These are phyloP conservation scores for Candolleomyces efflorescens DNA, from an alignment of 768 basidiomycete species.

Conservation along the genomic window DNA sequence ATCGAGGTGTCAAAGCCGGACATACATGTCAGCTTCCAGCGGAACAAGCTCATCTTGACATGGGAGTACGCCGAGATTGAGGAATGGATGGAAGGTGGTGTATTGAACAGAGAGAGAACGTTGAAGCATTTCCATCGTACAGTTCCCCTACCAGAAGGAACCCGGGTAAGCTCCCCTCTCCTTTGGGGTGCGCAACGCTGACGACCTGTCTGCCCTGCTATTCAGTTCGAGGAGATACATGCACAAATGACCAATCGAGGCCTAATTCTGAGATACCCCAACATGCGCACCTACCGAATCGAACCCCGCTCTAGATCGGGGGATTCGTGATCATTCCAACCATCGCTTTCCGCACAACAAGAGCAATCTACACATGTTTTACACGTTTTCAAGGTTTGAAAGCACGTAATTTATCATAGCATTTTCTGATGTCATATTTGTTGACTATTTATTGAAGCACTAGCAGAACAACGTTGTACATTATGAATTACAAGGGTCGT, in stretches of 20 bases:
- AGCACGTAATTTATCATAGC: constrained; percentile 4
- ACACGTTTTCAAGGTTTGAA: constrained; percentile 5
- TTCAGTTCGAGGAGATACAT: constrained; percentile 69
- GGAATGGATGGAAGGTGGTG: constrained; percentile 59
- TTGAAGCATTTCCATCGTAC: constrained; percentile 64
- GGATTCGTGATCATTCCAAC: constrained; percentile 26
- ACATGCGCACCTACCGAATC: constrained; percentile 43
- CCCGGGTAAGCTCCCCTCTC: constrained; percentile 43
- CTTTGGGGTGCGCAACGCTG: not conserved
- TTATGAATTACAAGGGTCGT: not conserved
- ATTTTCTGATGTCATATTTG: constrained; percentile 1
- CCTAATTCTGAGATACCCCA: constrained; percentile 66
- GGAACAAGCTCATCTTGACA: constrained; percentile 55
- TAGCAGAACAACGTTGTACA: not conserved
- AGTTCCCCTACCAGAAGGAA: constrained; percentile 70
- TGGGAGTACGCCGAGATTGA: constrained; percentile 59
- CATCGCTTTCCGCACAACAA: not conserved
- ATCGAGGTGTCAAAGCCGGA: constrained; percentile 68
- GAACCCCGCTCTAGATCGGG: constrained; percentile 40
- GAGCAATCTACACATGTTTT: not conserved
- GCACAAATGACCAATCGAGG: constrained; percentile 60
- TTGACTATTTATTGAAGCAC: constrained; percentile 2
- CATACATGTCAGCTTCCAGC: constrained; percentile 71
- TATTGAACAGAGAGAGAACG: constrained; percentile 57
- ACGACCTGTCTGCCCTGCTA: not conserved